Conservation (phyloP, 1,139 yeast species). For the Debaryomycetaceae sp. region DNA sequence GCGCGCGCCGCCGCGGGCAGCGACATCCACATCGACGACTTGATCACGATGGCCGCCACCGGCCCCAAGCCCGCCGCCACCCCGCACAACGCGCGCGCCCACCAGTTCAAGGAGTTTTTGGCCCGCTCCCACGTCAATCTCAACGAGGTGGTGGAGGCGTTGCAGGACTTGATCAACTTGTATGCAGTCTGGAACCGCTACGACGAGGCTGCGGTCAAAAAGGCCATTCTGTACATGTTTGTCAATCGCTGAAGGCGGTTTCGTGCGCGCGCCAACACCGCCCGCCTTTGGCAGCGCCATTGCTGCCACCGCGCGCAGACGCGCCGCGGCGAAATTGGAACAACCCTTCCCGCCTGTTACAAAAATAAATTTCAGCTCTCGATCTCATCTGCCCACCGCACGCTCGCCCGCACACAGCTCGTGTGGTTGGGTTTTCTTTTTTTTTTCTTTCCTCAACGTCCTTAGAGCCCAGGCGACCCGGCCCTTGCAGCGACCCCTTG, state of each 20-base stretch:
- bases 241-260: constrained; percentile 28
- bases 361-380: too few relatives aligned
- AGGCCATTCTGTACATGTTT: constrained; percentile 40
- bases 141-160: constrained; percentile 71
- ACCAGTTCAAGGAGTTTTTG: constrained; percentile 58
- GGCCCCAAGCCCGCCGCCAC: background rate
- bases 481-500: too few relatives aligned
- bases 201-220: constrained; percentile 53
- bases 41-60: constrained; percentile 24
- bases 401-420: too few relatives aligned
- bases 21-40: constrained; percentile 36
- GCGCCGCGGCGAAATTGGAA: too few relatives aligned
- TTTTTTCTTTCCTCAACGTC: too few relatives aligned
- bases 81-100: background rate
- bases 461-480: too few relatives aligned
- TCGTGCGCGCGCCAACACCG: constrained; percentile 38
- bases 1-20: constrained; percentile 4
- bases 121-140: constrained; percentile 75
- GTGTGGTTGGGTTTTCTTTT: too few relatives aligned
- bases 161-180: constrained; percentile 74
- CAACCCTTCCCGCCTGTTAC: too few relatives aligned
- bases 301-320: constrained; percentile 23
- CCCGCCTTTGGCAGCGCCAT: constrained; percentile 26
- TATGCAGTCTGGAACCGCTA: constrained; percentile 84
- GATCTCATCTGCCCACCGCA: too few relatives aligned